Base-by-base conservation (phyloP, 1,139 yeast genomes). In the Geotrichum histeridarum region DNA sequence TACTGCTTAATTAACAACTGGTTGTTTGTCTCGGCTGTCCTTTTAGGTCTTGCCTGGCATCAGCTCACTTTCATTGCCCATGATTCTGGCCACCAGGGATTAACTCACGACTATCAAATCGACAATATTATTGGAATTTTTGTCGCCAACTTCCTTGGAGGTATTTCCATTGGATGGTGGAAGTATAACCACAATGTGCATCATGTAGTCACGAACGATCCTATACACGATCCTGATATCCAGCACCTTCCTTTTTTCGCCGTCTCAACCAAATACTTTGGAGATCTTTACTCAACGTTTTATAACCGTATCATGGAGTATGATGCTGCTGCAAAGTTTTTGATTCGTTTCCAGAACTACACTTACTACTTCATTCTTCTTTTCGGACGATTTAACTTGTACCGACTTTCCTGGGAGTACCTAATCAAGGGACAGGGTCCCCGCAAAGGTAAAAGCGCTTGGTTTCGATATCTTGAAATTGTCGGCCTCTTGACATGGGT, bases 121-220 rank as follows among this genome's bases (percentile, higher is more conserved):
- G 96, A 89, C 68, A 89, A 84, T 64, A 66, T 85, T 9, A 75
- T 86, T 59, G 95, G 96, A 0, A 80, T 83, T 70, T 44, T 81
- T 0, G 73, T 89, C 50, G 95, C 96, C 1, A 82, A 86, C 61
- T 88, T 79, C 74, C 70, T 83, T 55, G 96, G 96, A n/a, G 96
- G 96, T 0, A 74, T 89, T 52, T 86, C 95, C 52, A 69, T 88
- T 39, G 95, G 96, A 1, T 89, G 96, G 96, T 89, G 96, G 96
- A 90, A 89, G 64, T 77, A 93, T 52, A 89, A 86, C 69, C 96
- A 89, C 69, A 89, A 89, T 67, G 95, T 89, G 22, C 96, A 90
- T 67, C 96, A 89, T 69, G 72, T 89, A 55, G 78, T 89, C 54
- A 86, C 96, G 14, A 89, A 89, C 68, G 96, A 89, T 65, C 96